Percentiles rank a stretch among this genome's conserved stretches.
phyloP scores from a whole-genome alignment of 1,284 basidiomycete genomes.

The Termitomyces sp. region DNA sequence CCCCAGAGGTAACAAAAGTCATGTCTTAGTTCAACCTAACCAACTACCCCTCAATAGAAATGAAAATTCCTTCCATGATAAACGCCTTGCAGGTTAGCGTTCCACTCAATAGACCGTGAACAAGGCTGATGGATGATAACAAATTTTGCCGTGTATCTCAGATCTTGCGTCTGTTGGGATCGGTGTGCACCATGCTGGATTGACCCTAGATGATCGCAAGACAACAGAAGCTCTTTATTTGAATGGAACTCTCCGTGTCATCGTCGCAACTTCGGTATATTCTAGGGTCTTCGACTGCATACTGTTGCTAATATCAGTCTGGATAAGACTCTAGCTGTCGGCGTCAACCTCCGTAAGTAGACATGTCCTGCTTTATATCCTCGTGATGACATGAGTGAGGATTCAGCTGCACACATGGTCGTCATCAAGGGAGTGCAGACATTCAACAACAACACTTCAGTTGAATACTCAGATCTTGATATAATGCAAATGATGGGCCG shows the following conservation, averaged over 20 bases:
- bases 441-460: constrained; percentile 58
- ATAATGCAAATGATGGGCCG: constrained; percentile 84
- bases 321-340: constrained; percentile 76
- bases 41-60: background rate
- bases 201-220: constrained; percentile 68
- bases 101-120: background rate
- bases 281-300: background rate
- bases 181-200: constrained; percentile 84
- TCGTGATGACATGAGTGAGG: background rate
- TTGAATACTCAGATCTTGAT: constrained; percentile 79
- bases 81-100: constrained; percentile 51
- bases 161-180: constrained; percentile 64
- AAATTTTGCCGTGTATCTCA: constrained; percentile 22
- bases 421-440: constrained; percentile 78
- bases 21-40: background rate
- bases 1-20: constrained; percentile 40
- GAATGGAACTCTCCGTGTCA: constrained; percentile 57
- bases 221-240: constrained; percentile 69
- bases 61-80: constrained; percentile 49
- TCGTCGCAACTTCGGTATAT: constrained; percentile 71
- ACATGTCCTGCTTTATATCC: background rate
- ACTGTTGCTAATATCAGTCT: constrained; percentile 1
- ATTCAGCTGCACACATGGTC: constrained; percentile 70
- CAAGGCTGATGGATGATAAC: background rate
- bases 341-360: constrained; percentile 77